These are phyloP conservation scores for Aschersonia sp. DNA, from an alignment of 2,329 filamentous ascomycete species.

Conservation along the genomic window DNA sequence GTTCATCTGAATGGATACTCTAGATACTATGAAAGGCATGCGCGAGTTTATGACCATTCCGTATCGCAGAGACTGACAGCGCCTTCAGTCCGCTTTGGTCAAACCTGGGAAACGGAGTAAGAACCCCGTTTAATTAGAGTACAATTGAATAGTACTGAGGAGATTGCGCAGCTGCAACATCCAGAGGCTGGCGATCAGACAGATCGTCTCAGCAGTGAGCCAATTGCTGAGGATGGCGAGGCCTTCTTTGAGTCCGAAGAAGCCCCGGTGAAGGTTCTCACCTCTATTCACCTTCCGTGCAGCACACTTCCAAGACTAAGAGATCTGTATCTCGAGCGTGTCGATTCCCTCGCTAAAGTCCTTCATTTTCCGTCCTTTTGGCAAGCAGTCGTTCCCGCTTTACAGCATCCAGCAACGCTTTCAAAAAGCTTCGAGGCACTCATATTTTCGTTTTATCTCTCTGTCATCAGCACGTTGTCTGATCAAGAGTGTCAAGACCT, in stretches of 20 bases:
- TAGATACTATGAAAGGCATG: constrained; percentile 5
- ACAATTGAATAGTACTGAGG: background rate
- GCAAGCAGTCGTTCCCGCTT: background rate
- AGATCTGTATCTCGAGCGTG: constrained; percentile 16
- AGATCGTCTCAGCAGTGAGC: background rate
- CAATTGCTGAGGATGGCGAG: background rate
- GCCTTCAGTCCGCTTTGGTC: constrained; percentile 51
- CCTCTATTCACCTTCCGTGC: background rate
- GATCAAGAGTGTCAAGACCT: constrained; percentile 11
- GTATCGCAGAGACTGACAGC: constrained; percentile 10
- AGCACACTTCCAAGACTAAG: constrained; percentile 1
- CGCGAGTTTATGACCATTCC: constrained; percentile 20
- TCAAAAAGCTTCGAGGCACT: constrained; percentile 24
- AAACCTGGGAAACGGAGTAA: constrained; percentile 50
- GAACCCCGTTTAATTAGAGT: constrained; percentile 4
- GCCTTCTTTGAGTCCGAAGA: background rate
- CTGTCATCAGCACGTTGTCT: constrained; percentile 15
- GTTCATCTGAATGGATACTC: constrained; percentile 1
- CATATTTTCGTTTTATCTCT: constrained; percentile 23
- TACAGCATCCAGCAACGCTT: constrained; percentile 4
- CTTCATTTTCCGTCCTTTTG: constrained; percentile 20
- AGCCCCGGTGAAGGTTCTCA: background rate
- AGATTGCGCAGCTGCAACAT: background rate
- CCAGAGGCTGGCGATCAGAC: background rate
- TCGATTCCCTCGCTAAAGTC: constrained; percentile 24